These are phyloP conservation scores for Albizia julibrissin DNA, from an alignment of 306 rosid genomes.

Conservation along the genomic window DNA sequence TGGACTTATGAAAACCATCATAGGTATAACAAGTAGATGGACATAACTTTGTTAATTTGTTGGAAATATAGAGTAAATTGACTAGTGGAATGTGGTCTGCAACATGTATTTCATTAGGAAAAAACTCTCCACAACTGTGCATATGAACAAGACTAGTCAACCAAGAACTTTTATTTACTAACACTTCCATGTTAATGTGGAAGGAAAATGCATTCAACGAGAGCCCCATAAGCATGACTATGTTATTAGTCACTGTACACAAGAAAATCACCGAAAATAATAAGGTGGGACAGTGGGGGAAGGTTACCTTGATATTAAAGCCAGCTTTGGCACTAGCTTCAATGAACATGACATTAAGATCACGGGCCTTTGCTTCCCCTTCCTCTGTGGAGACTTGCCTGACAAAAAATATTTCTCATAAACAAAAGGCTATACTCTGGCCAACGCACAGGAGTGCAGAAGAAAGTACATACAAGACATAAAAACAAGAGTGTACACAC, in stretches of 20 bases:
- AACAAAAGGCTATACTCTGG: slow-evolving; percentile 24
- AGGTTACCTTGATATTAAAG: slow-evolving; percentile 77
- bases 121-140: background rate
- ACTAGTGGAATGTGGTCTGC: background rate
- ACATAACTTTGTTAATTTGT: background rate
- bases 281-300: background rate
- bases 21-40: background rate
- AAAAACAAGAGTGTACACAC: background rate
- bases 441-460: slow-evolving; percentile 11
- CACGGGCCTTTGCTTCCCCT: slow-evolving; percentile 82
- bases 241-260: background rate
- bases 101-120: background rate
- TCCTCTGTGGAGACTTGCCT: slow-evolving; percentile 95
- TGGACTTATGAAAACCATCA: background rate
- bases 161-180: background rate
- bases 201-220: background rate
- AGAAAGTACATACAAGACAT: slow-evolving; percentile 2
- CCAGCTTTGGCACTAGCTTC: slow-evolving; percentile 97
- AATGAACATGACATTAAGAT: slow-evolving; percentile 79
- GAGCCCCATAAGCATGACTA: background rate
- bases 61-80: slow-evolving; percentile 10
- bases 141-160: background rate
- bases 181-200: background rate
- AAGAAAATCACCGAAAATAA: background rate
- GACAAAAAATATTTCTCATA: slow-evolving; percentile 37